Evolutionary conservation across 495 filamentous ascomycete species (phyloP), one percentile per base, ranked within the genome.

Genomic region (Talaromyces wortmannii): DNA sequence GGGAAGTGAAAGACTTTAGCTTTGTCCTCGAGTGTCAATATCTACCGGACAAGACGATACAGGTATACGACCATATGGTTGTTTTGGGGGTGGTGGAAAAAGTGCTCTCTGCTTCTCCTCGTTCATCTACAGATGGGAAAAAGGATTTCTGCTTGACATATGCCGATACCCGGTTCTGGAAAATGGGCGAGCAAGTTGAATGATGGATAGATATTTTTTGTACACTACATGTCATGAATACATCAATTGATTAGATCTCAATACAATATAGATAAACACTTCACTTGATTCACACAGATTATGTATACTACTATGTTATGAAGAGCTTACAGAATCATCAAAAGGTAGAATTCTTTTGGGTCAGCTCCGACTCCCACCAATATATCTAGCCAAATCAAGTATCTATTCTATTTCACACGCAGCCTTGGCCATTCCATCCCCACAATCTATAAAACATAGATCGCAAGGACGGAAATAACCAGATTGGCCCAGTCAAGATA

Each of bases 131-230:
- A 40, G 50, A 55, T 16, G 46, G 5, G 47, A 48, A 7, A 31
- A 23, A 52, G 6, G 61, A 66, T 43, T 55, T 77, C 31, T 77
- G 72, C 62, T 49, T 77, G 61, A 69, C 72, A 3, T 77, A 77
- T 63, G 74, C 72, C 7, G 66, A 77, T 57, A 74, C 74, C 16
- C 62, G 63, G 32, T 77, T 77, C 47, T 75, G 74, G 74, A 68
- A 69, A 54, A 73, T 75, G 67, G 74, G 74, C 0, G 55, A 53
- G 52, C 61, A 71, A 46, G 60, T 73, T 40, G 23, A 23, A 23
- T 72, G 48, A 59, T 48, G 12, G 7, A 43, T 31, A 7, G 31
- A 5, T 6, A 18, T 2, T 50, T 12, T 29, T 10, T 18, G 15
- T 7, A 15, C 33, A n/a, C 23, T 18, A 29, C 13, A 33, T 12